Percentiles rank a stretch among this genome's conserved stretches.
Conservation (phyloP, 2,329 filamentous ascomycete genomes). For the Dactylellina leptospora region DNA sequence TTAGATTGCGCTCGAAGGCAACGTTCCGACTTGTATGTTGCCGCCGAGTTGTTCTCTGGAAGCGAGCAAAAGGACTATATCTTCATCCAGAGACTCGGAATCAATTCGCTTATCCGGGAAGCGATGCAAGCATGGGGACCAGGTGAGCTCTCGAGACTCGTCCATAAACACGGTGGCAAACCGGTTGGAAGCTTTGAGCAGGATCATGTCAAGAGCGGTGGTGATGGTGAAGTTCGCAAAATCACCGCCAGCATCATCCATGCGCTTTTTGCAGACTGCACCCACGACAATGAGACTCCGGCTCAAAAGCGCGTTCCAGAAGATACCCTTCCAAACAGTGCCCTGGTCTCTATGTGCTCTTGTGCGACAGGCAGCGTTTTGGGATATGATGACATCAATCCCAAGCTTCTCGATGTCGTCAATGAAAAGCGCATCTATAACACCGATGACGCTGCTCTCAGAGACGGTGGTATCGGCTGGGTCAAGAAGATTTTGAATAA, state of each 20-base stretch:
- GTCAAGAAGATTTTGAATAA: constrained; percentile 93
- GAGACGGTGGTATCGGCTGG: constrained; percentile 82
- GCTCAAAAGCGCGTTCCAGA: constrained; percentile 93
- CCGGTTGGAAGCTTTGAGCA: constrained; percentile 97
- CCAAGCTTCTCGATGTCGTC: constrained; percentile 89
- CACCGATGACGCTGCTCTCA: constrained; percentile 60
- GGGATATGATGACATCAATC: constrained; percentile 97
- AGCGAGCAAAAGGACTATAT: constrained; percentile 96
- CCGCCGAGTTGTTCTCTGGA: constrained; percentile 93
- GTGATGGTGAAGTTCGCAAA: constrained; percentile 74
- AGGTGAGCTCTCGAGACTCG: constrained; percentile 86
- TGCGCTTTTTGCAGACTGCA: constrained; percentile 98
- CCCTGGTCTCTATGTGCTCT: constrained; percentile 93
- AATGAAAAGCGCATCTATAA: constrained; percentile 82
- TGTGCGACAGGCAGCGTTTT: constrained; percentile 95
- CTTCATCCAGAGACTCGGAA: constrained; percentile 89
- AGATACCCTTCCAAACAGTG: constrained; percentile 92
- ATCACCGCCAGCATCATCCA: constrained; percentile 91
- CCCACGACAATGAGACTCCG: constrained; percentile 96
- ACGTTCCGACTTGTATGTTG: constrained; percentile 86
- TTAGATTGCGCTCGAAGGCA: constrained; percentile 91
- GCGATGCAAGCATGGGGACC: constrained; percentile 99
- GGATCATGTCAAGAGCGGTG: constrained; percentile 76
- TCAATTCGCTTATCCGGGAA: constrained; percentile 91
- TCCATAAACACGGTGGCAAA: constrained; percentile 90